Evolutionary conservation across 768 basidiomycete genomes (phyloP), one percentile per base, ranked within the genome.

Genomic region (Lanmaoa rubissima): DNA sequence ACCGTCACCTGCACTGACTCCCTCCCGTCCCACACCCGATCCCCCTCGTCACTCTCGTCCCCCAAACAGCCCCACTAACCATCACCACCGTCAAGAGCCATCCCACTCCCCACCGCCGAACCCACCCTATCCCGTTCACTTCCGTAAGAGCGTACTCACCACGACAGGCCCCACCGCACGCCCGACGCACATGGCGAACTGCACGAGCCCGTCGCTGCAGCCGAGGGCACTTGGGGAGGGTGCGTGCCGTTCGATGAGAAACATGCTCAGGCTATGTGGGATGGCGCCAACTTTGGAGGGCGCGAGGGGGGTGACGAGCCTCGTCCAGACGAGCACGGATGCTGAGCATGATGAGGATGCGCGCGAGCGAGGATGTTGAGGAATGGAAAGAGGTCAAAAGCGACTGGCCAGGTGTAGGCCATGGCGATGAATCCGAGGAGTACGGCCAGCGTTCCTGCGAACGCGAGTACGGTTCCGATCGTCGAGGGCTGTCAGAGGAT

Each of bases 181-280:
- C 10, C 81, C 77, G 28, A 78, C 58, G 56, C 81, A 83, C 82
- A 83, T 82, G 6, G 77, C 72, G 45, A 81, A 75, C 59, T 85
- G 82, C 16, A 83, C 78, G 8, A 87, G 76, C n/a, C 83, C 85
- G 58, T 86, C 86, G 14, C 81, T 80, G n/a, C 78, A 75, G 0
- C 85, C 85, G 6, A 87, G 74, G 2, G 48, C 35, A 12, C 34
- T 14, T 6, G 14, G 47, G 3, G 47, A 48, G 19, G 47, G 47
- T 1, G 48, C 74, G 48, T 76, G 68, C 52, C 80, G 74, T 57
- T 82, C 85, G 41, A 82, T 76, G n/a, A 87, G 72, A 39, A 88
- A 78, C 76, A 87, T 81, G 63, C 77, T 84, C 42, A 83, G 69
- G 9, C 84, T 87, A 5, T 53, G 34, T 17, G 60, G 57, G 36